Evolutionary conservation across 2,329 filamentous ascomycete genomes (phyloP), one percentile per base, ranked within the genome.

Genomic region (Chalara sp.): DNA sequence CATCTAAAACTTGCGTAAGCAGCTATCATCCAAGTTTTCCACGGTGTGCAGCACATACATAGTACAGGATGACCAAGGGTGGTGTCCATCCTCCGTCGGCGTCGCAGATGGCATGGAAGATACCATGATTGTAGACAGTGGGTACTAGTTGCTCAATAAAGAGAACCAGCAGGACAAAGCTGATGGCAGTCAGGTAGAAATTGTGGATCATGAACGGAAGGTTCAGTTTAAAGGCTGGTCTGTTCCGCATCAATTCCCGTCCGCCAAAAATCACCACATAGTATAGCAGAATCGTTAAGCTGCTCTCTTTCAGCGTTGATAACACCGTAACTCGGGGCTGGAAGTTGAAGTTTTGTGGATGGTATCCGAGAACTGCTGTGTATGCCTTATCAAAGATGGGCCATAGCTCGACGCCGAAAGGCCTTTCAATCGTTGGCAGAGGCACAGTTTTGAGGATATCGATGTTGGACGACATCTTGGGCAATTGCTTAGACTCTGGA

Each of bases 141-240:
- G 92, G 88, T 51, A 96, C 75, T 56, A 99, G 75, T 75, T 97
- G 88, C 77, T 97, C 93, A 61, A 90, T 73, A 70, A 95, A 97
- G 61, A 99, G 83, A 50, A 76, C 84, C 65, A 99, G 72, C 48
- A 99, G 80, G 47, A 82, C 76, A 53, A 74, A 86, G 68, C 89
- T 95, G 75, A 96, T 89, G 59, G 81, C 74, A 45, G 92, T 97
- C 66, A 99, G 76, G 75, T 91, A 84, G 65, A 97, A 86, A 79
- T 99, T 99, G 82, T 99, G 92, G 67, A 96, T 80, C 74, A 96
- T 87, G 79, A 97, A 97, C 53, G 93, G 75, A 12, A 79, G 76
- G 76, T 89, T 93, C 66, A 97, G 81, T 79, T 95, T 88, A 75
- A 93, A 86, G 28, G 92, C 79, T 67, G 85, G 78, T 57, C 89